Base-by-base conservation (phyloP, 2,329 filamentous ascomycete genomes). In the Aspergillus sp. region DNA sequence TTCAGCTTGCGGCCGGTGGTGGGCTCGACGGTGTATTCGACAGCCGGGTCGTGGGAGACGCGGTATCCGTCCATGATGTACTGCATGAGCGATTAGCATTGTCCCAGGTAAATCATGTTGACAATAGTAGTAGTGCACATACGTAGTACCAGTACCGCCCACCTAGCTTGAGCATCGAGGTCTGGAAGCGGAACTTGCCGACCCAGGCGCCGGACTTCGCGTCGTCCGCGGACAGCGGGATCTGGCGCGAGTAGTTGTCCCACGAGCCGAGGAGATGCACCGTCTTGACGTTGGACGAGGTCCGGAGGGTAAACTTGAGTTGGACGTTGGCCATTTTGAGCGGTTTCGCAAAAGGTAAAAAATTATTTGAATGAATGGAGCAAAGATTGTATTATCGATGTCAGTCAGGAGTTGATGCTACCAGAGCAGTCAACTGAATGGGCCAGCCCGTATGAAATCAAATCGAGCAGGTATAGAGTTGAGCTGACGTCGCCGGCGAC, bases 51-150 rank as follows among this genome's bases (percentile, higher is more conserved):
- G 74, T 96, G 89, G 41, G 88, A 88, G 61, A 93, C 82, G 64
- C 95, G 88, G 78, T 95, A 95, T 51, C 91, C 91, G 63, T 98
- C 91, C 64, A 96, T 91, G 78, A 96, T 95, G 75, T 95, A 98
- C 58, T 63, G 25, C 8, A 13, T 31, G n/a, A n/a, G n/a, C 15
- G 17, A 10, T 55, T 37, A 48, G 44, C 30, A 20, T 29, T 22
- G 16, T 15, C 16, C 20, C 11, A 8, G 15, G 15, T n/a, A n/a
- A n/a, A n/a, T n/a, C n/a, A n/a, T n/a, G n/a, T n/a, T n/a, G n/a
- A n/a, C n/a, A n/a, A n/a, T n/a, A n/a, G n/a, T n/a, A n/a, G n/a
- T n/a, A 11, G 25, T 22, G 17, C 29, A 61, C 66, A 44, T 58
- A 69, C 66, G 78, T 98, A 98, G 80, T 96, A 98, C 91, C 91